Evolutionary conservation across 495 filamentous ascomycete genomes (phyloP).

Genomic region (Patellaria atrata): DNA sequence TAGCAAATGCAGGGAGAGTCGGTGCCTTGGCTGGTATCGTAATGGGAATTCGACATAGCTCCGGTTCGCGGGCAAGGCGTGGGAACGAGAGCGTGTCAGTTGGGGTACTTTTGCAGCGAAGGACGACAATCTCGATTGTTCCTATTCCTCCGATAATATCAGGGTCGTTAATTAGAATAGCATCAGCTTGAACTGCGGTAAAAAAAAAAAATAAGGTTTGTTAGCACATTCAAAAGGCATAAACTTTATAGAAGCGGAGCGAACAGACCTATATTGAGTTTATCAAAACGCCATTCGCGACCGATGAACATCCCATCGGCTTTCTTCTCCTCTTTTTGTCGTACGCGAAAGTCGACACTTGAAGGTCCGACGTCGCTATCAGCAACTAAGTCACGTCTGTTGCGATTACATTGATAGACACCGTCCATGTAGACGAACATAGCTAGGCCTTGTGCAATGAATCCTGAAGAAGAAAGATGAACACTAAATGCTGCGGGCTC

Average conservation of each 20-base stretch:
- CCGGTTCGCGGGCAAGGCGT: no score
- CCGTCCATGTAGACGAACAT: conserved; percentile 39
- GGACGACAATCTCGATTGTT: conserved; percentile 35
- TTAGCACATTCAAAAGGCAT: neutral
- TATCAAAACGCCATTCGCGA: conserved; percentile 32
- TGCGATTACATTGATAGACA: conserved; percentile 36
- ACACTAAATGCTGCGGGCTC: conserved; percentile 26
- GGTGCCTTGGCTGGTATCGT: neutral
- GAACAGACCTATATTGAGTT: conserved; percentile 28
- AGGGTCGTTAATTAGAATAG: conserved; percentile 16
- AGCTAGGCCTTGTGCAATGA: conserved; percentile 33
- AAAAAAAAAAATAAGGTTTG: neutral
- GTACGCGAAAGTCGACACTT: conserved; percentile 29
- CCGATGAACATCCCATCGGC: conserved; percentile 27
- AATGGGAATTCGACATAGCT: no score
- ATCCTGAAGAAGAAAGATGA: conserved; percentile 28
- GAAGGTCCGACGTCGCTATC: conserved; percentile 12
- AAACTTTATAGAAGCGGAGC: neutral
- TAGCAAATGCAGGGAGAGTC: neutral
- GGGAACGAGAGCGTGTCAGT: no score
- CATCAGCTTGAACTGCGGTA: conserved; percentile 14
- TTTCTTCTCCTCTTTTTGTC: conserved; percentile 32
- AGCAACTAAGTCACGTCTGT: conserved; percentile 25
- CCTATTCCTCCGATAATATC: conserved; percentile 29
- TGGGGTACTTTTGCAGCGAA: conserved; percentile 30